Conservation (phyloP, 2,329 filamentous ascomycete genomes). For the Neonectria sp. region DNA sequence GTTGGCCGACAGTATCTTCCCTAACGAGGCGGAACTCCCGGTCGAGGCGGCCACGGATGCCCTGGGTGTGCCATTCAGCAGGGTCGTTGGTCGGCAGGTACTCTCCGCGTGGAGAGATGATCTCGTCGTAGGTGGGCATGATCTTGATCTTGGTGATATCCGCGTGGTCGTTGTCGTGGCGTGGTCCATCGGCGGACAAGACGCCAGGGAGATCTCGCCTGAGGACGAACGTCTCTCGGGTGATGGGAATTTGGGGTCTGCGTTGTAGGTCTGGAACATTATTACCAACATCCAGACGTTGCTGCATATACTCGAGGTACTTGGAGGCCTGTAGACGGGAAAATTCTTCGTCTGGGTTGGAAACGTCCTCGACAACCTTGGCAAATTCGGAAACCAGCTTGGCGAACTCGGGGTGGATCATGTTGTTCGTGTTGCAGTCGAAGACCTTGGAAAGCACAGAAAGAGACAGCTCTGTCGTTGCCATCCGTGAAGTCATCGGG, state of each 20-base stretch:
- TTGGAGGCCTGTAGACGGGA: conserved; percentile 21
- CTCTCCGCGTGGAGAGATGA: conserved; percentile 7
- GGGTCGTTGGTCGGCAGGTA: conserved; percentile 16
- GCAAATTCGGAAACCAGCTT: conserved; percentile 31
- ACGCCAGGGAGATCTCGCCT: conserved; percentile 1
- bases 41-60: conserved; percentile 65
- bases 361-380: conserved; percentile 2
- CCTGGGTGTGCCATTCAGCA: conserved; percentile 51
- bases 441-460: conserved; percentile 52
- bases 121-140: conserved; percentile 21
- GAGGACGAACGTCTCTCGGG: not conserved
- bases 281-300: not conserved
- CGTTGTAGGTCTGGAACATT: not conserved
- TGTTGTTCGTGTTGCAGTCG: conserved; percentile 55
- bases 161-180: conserved; percentile 19
- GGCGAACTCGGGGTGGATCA: conserved; percentile 49
- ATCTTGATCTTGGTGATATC: conserved; percentile 17
- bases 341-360: conserved; percentile 41
- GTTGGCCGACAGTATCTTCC: conserved; percentile 68
- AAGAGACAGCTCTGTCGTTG: conserved; percentile 48
- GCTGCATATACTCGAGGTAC: conserved; percentile 2
- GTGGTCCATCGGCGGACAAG: conserved; percentile 2
- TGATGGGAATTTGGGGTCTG: not conserved
- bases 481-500: conserved; percentile 38
- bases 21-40: conserved; percentile 69